Conservation (phyloP, 345 rosid species). For the Arabidopsis arenosa region DNA sequence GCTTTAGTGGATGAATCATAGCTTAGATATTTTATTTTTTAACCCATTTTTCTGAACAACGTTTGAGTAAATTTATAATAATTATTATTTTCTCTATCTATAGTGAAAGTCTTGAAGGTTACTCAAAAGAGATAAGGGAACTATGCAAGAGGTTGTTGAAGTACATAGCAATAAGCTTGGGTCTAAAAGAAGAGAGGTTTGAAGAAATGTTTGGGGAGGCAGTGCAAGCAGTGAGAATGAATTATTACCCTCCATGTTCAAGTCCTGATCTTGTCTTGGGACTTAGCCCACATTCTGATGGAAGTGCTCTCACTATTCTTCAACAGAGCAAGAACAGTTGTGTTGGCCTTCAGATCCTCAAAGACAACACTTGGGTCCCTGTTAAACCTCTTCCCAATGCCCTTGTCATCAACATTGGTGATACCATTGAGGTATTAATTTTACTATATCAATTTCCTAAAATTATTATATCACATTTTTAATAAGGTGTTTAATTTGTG, state of each 20-base stretch:
- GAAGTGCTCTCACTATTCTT: slow-evolving; percentile 92
- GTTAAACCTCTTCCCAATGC: slow-evolving; percentile 70
- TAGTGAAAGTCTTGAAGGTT: slow-evolving; percentile 73
- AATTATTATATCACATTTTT: not conserved
- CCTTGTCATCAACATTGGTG: slow-evolving; percentile 90
- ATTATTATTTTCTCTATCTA: not conserved
- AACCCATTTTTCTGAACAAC: not conserved
- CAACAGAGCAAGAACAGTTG: slow-evolving; percentile 74
- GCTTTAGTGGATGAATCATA: not conserved
- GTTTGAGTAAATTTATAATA: slow-evolving; percentile 9
- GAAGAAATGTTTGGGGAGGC: slow-evolving; percentile 81
- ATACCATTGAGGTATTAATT: slow-evolving; percentile 67
- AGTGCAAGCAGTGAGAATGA: slow-evolving; percentile 97
- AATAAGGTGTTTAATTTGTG: not conserved
- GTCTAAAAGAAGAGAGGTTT: slow-evolving; percentile 59
- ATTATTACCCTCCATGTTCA: slow-evolving; percentile 93
- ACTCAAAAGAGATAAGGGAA: slow-evolving; percentile 70
- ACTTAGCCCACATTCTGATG: slow-evolving; percentile 97
- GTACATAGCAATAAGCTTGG: slow-evolving; percentile 67
- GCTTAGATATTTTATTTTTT: not conserved
- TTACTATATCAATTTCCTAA: not conserved
- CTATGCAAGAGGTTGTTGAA: slow-evolving; percentile 65
- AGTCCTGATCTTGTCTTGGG: slow-evolving; percentile 97
- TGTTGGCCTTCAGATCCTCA: slow-evolving; percentile 86
- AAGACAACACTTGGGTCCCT: slow-evolving; percentile 70